A percentile compares a stretch with the other conserved stretches of the same genome.
These are phyloP conservation scores for Aspergillus floridensis DNA, from an alignment of 2,329 filamentous ascomycete genomes.

Conservation along the genomic window DNA sequence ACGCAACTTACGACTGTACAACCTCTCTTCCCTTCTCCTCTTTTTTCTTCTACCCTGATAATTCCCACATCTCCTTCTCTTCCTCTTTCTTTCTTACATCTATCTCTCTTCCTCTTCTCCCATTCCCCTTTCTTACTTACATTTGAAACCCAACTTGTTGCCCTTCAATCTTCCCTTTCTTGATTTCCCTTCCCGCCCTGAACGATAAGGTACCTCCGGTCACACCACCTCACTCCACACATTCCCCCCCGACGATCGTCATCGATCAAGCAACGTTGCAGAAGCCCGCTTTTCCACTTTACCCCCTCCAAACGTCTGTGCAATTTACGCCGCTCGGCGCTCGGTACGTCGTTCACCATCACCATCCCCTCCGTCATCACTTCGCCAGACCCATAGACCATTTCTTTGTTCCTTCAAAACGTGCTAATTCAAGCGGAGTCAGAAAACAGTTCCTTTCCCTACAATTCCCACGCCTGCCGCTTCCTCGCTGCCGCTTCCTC, in stretches of 20 bases:
- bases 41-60: conserved; percentile 13
- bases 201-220: conserved; percentile 13
- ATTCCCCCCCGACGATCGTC: conserved; percentile 5
- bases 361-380: neutral
- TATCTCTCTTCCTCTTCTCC: conserved; percentile 1
- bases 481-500: conserved; percentile 10
- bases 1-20: conserved; percentile 15
- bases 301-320: conserved; percentile 11
- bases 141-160: conserved; percentile 1
- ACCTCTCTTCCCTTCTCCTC: conserved; percentile 15
- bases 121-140: neutral
- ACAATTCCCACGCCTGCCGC: neutral
- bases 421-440: neutral
- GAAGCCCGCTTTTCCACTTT: conserved; percentile 12
- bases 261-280: conserved; percentile 18
- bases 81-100: conserved; percentile 14
- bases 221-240: conserved; percentile 7
- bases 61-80: conserved; percentile 13
- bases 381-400: neutral
- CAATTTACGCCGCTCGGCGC: conserved; percentile 21
- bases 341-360: conserved; percentile 4
- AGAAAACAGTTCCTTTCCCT: neutral
- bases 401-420: neutral
- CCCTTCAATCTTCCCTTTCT: conserved; percentile 9
- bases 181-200: conserved; percentile 11